Evolutionary conservation across 768 basidiomycete species (phyloP).

Genomic region (Naganishia kalamii): DNA sequence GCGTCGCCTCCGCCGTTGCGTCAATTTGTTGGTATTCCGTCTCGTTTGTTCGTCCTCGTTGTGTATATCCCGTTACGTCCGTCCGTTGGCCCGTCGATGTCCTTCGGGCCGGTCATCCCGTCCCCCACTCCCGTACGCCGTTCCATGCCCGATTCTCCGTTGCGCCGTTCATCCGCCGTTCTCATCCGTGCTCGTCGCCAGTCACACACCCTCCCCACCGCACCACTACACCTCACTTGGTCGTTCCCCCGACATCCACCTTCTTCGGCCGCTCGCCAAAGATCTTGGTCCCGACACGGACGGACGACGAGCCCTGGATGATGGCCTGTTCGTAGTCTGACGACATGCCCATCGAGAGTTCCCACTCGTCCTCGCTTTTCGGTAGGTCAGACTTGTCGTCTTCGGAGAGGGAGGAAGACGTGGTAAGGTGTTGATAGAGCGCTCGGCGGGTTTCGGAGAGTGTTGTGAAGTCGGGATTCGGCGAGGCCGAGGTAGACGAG

Average conservation of each 20-base stretch:
- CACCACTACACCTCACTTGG: too few relatives aligned
- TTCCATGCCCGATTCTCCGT: too few relatives aligned
- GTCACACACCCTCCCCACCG: slow-evolving; percentile 1
- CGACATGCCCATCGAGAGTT: slow-evolving; percentile 84
- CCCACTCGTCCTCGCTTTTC: slow-evolving; percentile 35
- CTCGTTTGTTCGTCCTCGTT: too few relatives aligned
- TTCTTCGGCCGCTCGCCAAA: slow-evolving; percentile 70
- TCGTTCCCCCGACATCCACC: slow-evolving; percentile 19
- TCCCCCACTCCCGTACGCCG: too few relatives aligned
- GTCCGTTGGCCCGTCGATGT: too few relatives aligned
- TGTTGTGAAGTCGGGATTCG: slow-evolving; percentile 67
- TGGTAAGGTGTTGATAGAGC: slow-evolving; percentile 44
- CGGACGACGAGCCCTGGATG: slow-evolving; percentile 73
- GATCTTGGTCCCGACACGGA: slow-evolving; percentile 84
- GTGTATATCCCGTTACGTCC: too few relatives aligned
- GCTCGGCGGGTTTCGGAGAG: slow-evolving; percentile 61
- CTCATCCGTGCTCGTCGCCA: too few relatives aligned
- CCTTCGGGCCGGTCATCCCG: too few relatives aligned
- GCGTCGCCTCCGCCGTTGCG: too few relatives aligned
- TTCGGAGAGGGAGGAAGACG: neutral
- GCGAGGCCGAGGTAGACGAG: slow-evolving; percentile 63
- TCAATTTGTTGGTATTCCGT: too few relatives aligned
- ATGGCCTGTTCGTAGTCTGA: slow-evolving; percentile 86
- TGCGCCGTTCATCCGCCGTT: too few relatives aligned
- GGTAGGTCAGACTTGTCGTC: slow-evolving; percentile 22